Percentiles rank a stretch among this genome's conserved stretches.
Conservation (phyloP, 352 stramenopile genomes). For the Globisporangium spiculum region DNA sequence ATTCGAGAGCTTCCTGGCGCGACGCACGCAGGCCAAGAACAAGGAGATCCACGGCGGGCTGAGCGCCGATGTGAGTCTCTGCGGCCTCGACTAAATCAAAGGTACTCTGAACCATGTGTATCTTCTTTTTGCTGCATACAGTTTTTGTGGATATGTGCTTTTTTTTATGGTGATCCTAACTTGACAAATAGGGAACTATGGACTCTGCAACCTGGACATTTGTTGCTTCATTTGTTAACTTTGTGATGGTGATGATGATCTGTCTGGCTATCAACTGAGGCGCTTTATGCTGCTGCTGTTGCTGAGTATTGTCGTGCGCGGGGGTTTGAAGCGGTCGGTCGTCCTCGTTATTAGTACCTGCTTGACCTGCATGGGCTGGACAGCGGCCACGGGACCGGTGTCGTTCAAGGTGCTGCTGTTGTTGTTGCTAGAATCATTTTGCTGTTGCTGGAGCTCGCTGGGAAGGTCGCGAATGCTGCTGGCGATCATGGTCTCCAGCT, state of each 20-base stretch:
- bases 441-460: constrained; percentile 19
- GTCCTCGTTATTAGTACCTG: constrained; percentile 13
- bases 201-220: neutral
- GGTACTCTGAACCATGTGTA: neutral
- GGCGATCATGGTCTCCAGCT: constrained; percentile 33
- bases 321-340: neutral
- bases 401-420: neutral
- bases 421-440: constrained; percentile 7
- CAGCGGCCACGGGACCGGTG: neutral
- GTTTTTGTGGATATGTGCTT: constrained; percentile 1
- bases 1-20: constrained; percentile 66
- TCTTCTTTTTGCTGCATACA: neutral
- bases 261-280: neutral
- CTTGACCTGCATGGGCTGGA: constrained; percentile 13
- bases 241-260: neutral
- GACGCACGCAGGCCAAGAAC: constrained; percentile 82
- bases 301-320: neutral
- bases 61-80: constrained; percentile 77
- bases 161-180: neutral
- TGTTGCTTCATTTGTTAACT: neutral
- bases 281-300: constrained; percentile 18
- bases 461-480: constrained; percentile 36
- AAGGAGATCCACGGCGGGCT: constrained; percentile 84
- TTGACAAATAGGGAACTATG: neutral
- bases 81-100: constrained; percentile 69